phyloP scores from a whole-genome alignment of 768 basidiomycete species.

The Mycena galopus region DNA sequence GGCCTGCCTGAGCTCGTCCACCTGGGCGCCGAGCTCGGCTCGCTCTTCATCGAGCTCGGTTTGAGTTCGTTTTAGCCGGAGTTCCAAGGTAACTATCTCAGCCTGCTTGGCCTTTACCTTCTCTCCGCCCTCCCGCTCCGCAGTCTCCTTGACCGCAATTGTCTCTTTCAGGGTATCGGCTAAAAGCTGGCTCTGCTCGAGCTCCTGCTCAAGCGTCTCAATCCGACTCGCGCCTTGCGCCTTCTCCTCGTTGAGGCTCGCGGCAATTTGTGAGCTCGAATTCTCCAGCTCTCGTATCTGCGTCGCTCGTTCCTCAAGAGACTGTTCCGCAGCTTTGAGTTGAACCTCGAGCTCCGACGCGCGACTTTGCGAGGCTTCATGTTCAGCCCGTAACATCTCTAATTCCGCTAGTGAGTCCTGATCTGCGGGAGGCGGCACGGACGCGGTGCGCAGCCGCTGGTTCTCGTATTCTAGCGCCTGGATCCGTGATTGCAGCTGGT shows the following conservation, averaged over 20 bases:
- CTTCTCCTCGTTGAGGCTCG: slow-evolving; percentile 61
- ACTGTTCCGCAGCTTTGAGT: slow-evolving; percentile 55
- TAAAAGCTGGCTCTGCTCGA: slow-evolving; percentile 56
- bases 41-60: slow-evolving; percentile 65
- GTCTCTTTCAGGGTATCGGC: slow-evolving; percentile 65
- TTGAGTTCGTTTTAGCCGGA: slow-evolving; percentile 44
- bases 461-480: slow-evolving; percentile 81
- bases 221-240: slow-evolving; percentile 59
- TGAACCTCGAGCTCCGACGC: slow-evolving; percentile 59
- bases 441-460: slow-evolving; percentile 61
- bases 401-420: slow-evolving; percentile 59
- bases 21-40: slow-evolving; percentile 75
- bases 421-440: slow-evolving; percentile 50
- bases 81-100: slow-evolving; percentile 69
- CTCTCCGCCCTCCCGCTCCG: slow-evolving; percentile 63
- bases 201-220: slow-evolving; percentile 46
- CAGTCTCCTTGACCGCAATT: slow-evolving; percentile 64
- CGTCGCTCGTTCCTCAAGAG: slow-evolving; percentile 58
- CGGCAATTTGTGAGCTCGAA: slow-evolving; percentile 49
- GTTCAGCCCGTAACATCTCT: slow-evolving; percentile 58
- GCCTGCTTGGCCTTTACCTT: slow-evolving; percentile 68
- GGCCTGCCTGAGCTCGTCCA: slow-evolving; percentile 88
- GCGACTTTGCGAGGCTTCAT: slow-evolving; percentile 55
- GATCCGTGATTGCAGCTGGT: slow-evolving; percentile 63
- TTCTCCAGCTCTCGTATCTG: slow-evolving; percentile 64